Evolutionary conservation across 2,329 filamentous ascomycete genomes (phyloP).

Genomic region (Alternaria sp.): DNA sequence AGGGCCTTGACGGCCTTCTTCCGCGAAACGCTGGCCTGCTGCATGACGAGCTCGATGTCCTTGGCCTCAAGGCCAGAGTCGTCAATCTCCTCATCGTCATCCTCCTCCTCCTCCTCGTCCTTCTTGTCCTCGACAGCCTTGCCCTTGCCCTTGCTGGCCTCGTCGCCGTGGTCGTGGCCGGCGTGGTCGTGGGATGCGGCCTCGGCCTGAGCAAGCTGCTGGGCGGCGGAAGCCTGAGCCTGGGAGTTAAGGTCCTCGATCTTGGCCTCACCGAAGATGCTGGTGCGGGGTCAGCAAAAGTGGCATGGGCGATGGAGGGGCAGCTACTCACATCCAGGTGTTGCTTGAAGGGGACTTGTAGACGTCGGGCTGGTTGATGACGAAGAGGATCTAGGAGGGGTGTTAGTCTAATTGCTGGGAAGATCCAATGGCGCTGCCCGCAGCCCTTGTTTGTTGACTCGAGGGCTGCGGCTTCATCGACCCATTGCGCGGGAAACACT

Average conservation of each 20-base stretch:
- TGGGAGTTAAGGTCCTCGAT: constrained; percentile 99
- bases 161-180: constrained; percentile 77
- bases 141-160: constrained; percentile 71
- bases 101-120: constrained; percentile 65
- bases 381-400: constrained; percentile 84
- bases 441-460: constrained; percentile 12
- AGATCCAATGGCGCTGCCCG: constrained; percentile 10
- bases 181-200: constrained; percentile 72
- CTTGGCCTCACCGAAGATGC: constrained; percentile 99
- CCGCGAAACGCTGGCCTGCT: constrained; percentile 93
- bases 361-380: constrained; percentile 99
- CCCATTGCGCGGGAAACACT: constrained; percentile 58
- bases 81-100: constrained; percentile 94
- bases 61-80: constrained; percentile 95
- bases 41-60: constrained; percentile 99
- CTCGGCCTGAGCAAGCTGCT: constrained; percentile 86
- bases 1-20: constrained; percentile 99
- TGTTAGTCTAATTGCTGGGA: constrained; percentile 30
- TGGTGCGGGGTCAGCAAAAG: constrained; percentile 54
- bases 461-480: constrained; percentile 17
- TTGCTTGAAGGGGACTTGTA: constrained; percentile 99
- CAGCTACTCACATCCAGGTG: constrained; percentile 92
- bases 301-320: constrained; percentile 14
- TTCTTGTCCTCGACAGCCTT: constrained; percentile 71
- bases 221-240: constrained; percentile 93